Evolutionary conservation across 345 rosid species (phyloP), one percentile per base, ranked within the genome.

Genomic region (Brassica rapa): DNA sequence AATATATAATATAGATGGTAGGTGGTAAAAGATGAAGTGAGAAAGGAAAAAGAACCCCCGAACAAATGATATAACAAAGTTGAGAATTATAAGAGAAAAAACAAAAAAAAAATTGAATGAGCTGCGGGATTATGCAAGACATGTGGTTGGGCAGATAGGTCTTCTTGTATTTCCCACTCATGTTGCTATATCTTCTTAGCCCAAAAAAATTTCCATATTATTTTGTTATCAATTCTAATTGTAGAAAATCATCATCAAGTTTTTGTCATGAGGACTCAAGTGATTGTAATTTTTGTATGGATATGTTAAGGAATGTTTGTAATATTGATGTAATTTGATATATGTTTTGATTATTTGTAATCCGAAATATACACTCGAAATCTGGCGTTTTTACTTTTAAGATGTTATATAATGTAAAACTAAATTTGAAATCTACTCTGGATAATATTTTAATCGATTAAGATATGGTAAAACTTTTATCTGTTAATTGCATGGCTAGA

Each of bases 71-170:
- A 19, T 19, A 30, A 30, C 32, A 25, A 71, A 71, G 68, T 78
- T 59, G 77, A 67, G 41, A 79, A 67, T 24, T 46, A 66, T 32
- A 60, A 67, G 53, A 51, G 12, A 19, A 41, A 14, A 55, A 53
- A 71, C 6, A 23, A 72, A 61, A 49, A 5, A 5, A 30, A 61
- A 49, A 53, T 70, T 61, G 29, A 80, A 68, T 74, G 82, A 74
- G 82, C 71, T 80, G 78, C 74, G 82, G 73, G 66, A 68, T 74
- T 74, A 74, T 74, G 82, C 79, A 69, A 53, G 82, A 53, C 82
- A 80, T 74, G 82, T 74, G 82, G 82, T 69, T 62, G 82, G 75
- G 78, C 82, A 68, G 75, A 80, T 78, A 69, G 75, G 78, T 80
- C 59, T 41, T 12, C 66, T 23, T 32, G 53, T 69, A 62, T 68